Percentiles rank a stretch among this genome's conserved stretches.
phyloP scores from a whole-genome alignment of 306 rosid genomes.

The Cotoneaster glaucophyllus region DNA sequence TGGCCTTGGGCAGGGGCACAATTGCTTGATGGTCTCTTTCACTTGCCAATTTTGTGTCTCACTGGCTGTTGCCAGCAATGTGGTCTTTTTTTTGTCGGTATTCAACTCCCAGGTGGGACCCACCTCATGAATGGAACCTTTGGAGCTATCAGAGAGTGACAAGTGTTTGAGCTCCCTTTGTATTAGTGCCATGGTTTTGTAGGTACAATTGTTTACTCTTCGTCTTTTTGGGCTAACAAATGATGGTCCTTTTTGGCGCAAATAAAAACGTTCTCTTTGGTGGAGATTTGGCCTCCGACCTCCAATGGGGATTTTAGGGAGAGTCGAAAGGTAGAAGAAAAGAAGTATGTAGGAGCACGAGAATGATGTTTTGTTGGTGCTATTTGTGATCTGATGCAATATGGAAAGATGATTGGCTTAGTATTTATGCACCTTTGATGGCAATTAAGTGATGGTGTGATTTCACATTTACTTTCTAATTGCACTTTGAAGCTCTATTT shows the following conservation, averaged over 20 bases:
- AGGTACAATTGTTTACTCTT: conserved; percentile 1
- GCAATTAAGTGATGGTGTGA: not conserved
- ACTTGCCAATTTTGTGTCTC: not conserved
- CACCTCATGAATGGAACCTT: not conserved
- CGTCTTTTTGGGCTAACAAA: conserved; percentile 1
- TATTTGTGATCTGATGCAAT: not conserved
- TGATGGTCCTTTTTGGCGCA: not conserved
- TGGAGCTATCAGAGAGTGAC: not conserved
- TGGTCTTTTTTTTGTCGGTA: not conserved
- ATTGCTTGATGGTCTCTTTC: not conserved
- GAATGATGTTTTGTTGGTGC: not conserved
- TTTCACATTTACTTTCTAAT: not conserved
- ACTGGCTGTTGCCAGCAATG: not conserved
- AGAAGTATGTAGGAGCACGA: not conserved
- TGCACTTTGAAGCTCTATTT: not conserved
- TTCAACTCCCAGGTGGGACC: not conserved
- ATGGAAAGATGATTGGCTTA: not conserved
- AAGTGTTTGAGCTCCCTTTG: not conserved
- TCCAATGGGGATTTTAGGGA: not conserved
- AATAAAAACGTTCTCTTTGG: not conserved
- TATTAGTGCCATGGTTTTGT: not conserved
- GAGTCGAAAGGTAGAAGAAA: not conserved
- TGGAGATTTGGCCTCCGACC: conserved; percentile 8
- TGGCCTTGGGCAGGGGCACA: not conserved
- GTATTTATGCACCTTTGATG: not conserved